Evolutionary conservation across 441 rosid species (phyloP), one percentile per base, ranked within the genome.

Genomic region (Flueggea neowawraea): DNA sequence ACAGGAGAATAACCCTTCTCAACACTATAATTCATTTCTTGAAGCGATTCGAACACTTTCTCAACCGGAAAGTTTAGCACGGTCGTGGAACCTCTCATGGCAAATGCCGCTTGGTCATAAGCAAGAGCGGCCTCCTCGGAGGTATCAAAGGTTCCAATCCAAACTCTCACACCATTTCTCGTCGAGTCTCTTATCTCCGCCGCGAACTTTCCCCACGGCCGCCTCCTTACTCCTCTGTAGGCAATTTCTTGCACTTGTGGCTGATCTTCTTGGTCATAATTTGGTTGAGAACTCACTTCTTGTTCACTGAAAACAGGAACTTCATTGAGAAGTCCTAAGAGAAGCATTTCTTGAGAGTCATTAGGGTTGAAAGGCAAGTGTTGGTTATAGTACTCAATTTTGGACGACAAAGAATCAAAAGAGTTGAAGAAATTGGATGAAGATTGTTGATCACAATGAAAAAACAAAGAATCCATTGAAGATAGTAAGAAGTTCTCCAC

Each of bases 121-220:
- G 98, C 98, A 52, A 90, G 61, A 66, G 97, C 98, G 0, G 98
- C 98, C 4, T 75, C 97, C 68, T 93, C 97, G 0, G 97, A 95
- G 47, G 80, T 90, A 31, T 90, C 96, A 55, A 90, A 93, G 16
- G 98, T 93, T 44, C 98, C 98, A 2, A 93, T 59, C 98, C 98
- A 93, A 0, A 93, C 97, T 59, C 97, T 69, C 16, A 78, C 80
- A 8, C 96, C 97, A 9, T 82, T 81, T 58, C 97, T 57, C 0
- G 96, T 93, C 1, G 98, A 90, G 33, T 93, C 98, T 64, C 98
- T 80, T 68, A 92, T 92, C 68, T 92, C 97, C 4, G 98, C 98
- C 4, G 97, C 97, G 54, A 73, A 92, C 61, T 84, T 90, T 5
- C 97, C 98, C 98, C 98, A 88, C 2, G 98, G 97, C 60, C 97